Base-by-base conservation (phyloP, 2,329 filamentous ascomycete genomes). In the Microcyclospora pomicola region DNA sequence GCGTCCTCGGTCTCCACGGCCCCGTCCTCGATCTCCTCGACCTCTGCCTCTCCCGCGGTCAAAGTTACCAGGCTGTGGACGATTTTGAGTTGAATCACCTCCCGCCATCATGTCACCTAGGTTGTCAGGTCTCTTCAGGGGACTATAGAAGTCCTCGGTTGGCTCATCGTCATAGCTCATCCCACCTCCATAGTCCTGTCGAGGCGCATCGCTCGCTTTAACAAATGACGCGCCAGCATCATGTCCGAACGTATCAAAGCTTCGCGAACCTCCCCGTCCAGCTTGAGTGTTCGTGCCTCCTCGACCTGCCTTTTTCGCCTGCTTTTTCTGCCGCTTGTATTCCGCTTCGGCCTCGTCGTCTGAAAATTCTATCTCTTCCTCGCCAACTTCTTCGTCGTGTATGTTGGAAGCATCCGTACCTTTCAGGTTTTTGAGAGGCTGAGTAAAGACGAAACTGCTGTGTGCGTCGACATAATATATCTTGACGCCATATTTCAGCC, bases 341-440 rank as follows among this genome's bases (percentile, higher is more conserved):
- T 56, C 55, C 10, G 81, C 80, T 60, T 98, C 91, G 49, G 83
- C 82, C 61, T 98, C 91, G 52, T 98, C 91, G 49, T 98, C 91
- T 0, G 88, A 95, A 58, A 96, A 96, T 55, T 96, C 91, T 49
- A 85, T 73, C 56, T 96, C 88, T 29, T 93, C 83, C 27, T 82
- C 80, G 12, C 65, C 77, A 6, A 86, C 72, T 62, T 96, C 88
- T 59, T 98, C 91, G 49, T 96, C 91, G 59, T 94, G 82, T 38
- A 94, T 71, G 56, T 96, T 96, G 36, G 85, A 93, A 7, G 91
- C 88, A 59, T 98, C 91, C 9, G 85, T 91, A 42, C 86, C 85
- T 63, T 93, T 96, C 52, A 81, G 58, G 37, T 69, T 72, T 59
- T 80, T 82, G 40, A 96, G 66, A 6, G 80, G 76, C 56, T 91